A percentile compares a stretch with the other conserved stretches of the same genome.
Conservation (phyloP, 2,329 filamentous ascomycete genomes). For the Plectosphaerella cucumerina region DNA sequence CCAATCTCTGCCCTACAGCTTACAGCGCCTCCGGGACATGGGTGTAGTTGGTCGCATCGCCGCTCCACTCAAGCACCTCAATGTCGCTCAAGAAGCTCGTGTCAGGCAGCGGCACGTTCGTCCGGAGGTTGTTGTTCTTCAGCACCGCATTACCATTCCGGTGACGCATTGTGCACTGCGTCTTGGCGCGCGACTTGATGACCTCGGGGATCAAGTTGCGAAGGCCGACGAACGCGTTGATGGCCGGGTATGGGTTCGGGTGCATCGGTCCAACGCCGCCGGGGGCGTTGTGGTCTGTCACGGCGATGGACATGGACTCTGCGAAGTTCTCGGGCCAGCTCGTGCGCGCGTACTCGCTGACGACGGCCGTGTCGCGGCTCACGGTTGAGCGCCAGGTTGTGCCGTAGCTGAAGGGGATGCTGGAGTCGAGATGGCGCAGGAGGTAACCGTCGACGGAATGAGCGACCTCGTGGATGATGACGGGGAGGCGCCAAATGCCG, state of each 20-base stretch:
- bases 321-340: constrained; percentile 21
- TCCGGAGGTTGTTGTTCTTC: constrained; percentile 7
- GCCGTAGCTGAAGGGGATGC: constrained; percentile 13
- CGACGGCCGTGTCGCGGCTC: constrained; percentile 11
- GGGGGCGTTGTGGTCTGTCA: constrained; percentile 21
- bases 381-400: constrained; percentile 16
- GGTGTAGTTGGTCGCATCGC: not conserved
- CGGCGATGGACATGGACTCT: constrained; percentile 16
- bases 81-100: constrained; percentile 8
- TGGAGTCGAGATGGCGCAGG: not conserved
- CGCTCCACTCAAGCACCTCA: constrained; percentile 7
- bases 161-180: constrained; percentile 9
- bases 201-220: constrained; percentile 12
- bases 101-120: constrained; percentile 4
- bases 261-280: constrained; percentile 17
- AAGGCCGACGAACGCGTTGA: constrained; percentile 17
- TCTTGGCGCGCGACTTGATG: constrained; percentile 13
- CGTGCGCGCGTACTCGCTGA: constrained; percentile 13
- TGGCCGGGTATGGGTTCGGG: constrained; percentile 17
- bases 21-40: too few species aligned
- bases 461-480: constrained; percentile 14
- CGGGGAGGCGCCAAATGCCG: constrained; percentile 8
- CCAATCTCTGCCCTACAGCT: too few species aligned
- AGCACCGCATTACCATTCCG: constrained; percentile 10
- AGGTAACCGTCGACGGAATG: constrained; percentile 12